These are phyloP conservation scores for Trypanosoma congolense DNA, from an alignment of 208 protist species.

Conservation along the genomic window DNA sequence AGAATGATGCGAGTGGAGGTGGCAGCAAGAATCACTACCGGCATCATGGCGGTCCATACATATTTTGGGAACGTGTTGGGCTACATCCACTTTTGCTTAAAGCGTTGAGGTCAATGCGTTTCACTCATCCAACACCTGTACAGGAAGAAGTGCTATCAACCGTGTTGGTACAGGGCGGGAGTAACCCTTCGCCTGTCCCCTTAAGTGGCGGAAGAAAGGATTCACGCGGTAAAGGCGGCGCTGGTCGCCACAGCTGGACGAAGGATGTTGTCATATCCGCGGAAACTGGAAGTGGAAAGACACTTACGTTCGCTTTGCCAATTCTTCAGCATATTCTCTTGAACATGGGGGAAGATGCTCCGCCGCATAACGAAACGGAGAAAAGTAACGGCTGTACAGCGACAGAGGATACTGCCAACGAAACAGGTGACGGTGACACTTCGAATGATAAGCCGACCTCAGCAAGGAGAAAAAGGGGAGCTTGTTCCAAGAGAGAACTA, in stretches of 20 bases:
- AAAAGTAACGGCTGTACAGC: neutral
- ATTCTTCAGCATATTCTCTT: slow-evolving; percentile 69
- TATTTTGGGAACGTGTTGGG: slow-evolving; percentile 81
- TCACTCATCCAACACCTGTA: slow-evolving; percentile 80
- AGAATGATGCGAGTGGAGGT: slow-evolving; percentile 18
- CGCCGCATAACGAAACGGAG: neutral
- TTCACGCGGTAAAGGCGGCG: slow-evolving; percentile 7
- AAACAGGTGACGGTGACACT: neutral
- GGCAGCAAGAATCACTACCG: slow-evolving; percentile 72
- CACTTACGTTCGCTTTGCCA: slow-evolving; percentile 97
- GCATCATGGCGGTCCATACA: slow-evolving; percentile 64
- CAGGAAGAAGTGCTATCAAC: slow-evolving; percentile 78
- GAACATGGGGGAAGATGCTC: slow-evolving; percentile 19
- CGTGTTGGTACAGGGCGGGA: slow-evolving; percentile 31
- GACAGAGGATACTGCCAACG: slow-evolving; percentile 3
- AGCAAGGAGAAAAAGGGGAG: neutral
- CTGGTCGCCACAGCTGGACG: slow-evolving; percentile 7
- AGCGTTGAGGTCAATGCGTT: slow-evolving; percentile 65
- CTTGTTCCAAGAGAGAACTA: neutral
- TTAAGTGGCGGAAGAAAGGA: slow-evolving; percentile 10
- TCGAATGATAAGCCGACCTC: neutral
- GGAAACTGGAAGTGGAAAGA: slow-evolving; percentile 95
- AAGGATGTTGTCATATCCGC: slow-evolving; percentile 90
- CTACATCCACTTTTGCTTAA: slow-evolving; percentile 60
- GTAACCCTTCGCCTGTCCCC: slow-evolving; percentile 8